phyloP scores from a whole-genome alignment of 805 yeast species.

The Groenewaldozyma tartarivorans region DNA sequence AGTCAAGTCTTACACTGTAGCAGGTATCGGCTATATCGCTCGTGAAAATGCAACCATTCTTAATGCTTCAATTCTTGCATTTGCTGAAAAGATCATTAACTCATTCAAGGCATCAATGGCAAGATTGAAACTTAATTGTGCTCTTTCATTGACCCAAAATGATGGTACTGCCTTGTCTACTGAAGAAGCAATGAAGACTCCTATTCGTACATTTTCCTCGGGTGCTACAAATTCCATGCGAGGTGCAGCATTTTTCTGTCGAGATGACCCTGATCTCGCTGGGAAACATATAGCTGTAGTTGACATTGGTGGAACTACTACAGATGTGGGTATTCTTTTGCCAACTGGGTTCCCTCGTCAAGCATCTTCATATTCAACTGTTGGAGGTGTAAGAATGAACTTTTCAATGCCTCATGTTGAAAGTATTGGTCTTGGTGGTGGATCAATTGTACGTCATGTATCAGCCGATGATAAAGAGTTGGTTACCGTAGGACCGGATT shows the following conservation, averaged over 20 bases:
- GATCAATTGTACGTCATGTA: conserved; percentile 28
- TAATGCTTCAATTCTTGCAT: conserved; percentile 30
- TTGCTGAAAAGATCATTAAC: conserved; percentile 33
- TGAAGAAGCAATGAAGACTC: conserved; percentile 30
- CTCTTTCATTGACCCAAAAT: conserved; percentile 36
- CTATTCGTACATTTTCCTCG: conserved; percentile 39
- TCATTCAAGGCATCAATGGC: conserved; percentile 33
- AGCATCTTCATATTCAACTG: conserved; percentile 32
- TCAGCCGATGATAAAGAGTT: background rate
- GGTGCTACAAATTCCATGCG: conserved; percentile 31
- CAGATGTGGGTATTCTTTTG: conserved; percentile 39
- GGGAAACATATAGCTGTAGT: conserved; percentile 30
- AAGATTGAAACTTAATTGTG: conserved; percentile 29
- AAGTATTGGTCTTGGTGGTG: conserved; percentile 43
- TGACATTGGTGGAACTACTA: conserved; percentile 43
- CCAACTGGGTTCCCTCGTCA: conserved; percentile 42
- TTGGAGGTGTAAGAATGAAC: conserved; percentile 42
- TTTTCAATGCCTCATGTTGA: conserved; percentile 41
- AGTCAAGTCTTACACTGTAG: conserved; percentile 32
- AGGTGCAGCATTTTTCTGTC: conserved; percentile 35
- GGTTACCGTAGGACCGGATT: conserved; percentile 37
- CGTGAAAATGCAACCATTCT: conserved; percentile 40
- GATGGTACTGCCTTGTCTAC: conserved; percentile 39
- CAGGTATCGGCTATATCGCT: conserved; percentile 36
- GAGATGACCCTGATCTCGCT: conserved; percentile 12